Evolutionary conservation across 2,329 filamentous ascomycete species (phyloP).

Genomic region (Aspergillus transmontanensis): DNA sequence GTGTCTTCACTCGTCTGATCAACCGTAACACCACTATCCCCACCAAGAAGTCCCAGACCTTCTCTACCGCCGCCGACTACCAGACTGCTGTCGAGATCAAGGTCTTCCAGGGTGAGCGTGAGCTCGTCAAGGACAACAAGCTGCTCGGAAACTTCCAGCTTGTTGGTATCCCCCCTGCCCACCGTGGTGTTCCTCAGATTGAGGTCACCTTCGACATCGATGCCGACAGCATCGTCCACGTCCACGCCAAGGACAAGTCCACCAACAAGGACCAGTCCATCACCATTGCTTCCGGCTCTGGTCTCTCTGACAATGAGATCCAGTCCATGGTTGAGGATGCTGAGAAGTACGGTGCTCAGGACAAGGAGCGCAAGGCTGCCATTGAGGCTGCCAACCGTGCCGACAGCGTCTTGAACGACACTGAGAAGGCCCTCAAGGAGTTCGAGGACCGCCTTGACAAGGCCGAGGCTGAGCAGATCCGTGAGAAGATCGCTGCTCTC

Average conservation of each 20-base stretch:
- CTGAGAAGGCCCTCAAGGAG: slow-evolving; percentile 97
- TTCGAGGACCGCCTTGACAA: slow-evolving; percentile 96
- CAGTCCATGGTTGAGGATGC: slow-evolving; percentile 97
- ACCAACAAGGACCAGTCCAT: slow-evolving; percentile 99
- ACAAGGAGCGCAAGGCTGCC: slow-evolving; percentile 94
- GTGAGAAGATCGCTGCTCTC: slow-evolving; percentile 85
- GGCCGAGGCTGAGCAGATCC: slow-evolving; percentile 87
- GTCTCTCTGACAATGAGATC: slow-evolving; percentile 92
- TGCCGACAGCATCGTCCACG: slow-evolving; percentile 95
- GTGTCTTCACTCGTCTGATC: slow-evolving; percentile 97
- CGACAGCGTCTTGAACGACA: slow-evolving; percentile 94
- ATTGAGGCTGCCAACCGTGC: slow-evolving; percentile 98
- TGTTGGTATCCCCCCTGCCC: slow-evolving; percentile 91
- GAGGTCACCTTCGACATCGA: slow-evolving; percentile 99
- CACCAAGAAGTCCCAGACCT: slow-evolving; percentile 98
- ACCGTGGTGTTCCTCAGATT: slow-evolving; percentile 93
- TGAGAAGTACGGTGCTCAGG: slow-evolving; percentile 90
- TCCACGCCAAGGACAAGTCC: slow-evolving; percentile 98
- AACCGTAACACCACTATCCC: slow-evolving; percentile 99
- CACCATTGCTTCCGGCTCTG: slow-evolving; percentile 96
- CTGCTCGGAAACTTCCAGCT: slow-evolving; percentile 99
- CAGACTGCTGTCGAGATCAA: slow-evolving; percentile 99
- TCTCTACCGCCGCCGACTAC: slow-evolving; percentile 97
- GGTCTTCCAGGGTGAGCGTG: slow-evolving; percentile 99
- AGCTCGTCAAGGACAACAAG: slow-evolving; percentile 98